Base-by-base conservation (phyloP, 208 protist genomes). In the Crithidia thermophila region DNA sequence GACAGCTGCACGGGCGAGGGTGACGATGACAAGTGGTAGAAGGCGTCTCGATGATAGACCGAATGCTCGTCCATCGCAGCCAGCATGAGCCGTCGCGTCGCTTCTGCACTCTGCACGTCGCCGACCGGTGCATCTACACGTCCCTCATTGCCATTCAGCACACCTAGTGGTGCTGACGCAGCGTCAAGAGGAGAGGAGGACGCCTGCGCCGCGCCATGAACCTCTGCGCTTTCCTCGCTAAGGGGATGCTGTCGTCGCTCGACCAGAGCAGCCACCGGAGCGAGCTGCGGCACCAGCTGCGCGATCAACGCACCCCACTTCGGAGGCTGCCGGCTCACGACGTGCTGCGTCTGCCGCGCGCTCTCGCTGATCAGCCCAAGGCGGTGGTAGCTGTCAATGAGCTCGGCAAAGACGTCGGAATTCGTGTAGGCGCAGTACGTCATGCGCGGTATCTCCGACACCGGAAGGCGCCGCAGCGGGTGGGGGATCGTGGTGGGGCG, bases 41-140 rank as follows among this genome's bases (percentile, higher is more conserved):
- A 55, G 8, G 27, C 39, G 36, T 91, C 85, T 7, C 85, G 85
- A 43, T 84, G 86, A 39, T 87, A 91, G 21, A 83, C 55, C 9
- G 73, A 40, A 23, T 76, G 75, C 23, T 75, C 55, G 2, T 80
- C 64, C 49, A 87, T 43, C 18, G 69, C 34, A 14, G 43, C 28
- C 9, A 56, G n/a, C 34, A n/a, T n/a, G n/a, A 67, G 40, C 11
- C 31, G 56, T 14, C 64, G 61, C 30, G 57, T 47, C 6, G 11
- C 45, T 14, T 30, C 68, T 4, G n/a, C 40, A 7, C 21, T 51
- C 57, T 51, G 57, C 42, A 31, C 9, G 20, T 33, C 53, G 33
- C 51, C 33, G 14, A 9, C 7, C 13, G n/a, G 36, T 10, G n/a
- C 3, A 23, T 14, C 11, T 7, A 36, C 7, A 5, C 30, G 9